These are phyloP conservation scores for Colletotrichum liaoningense DNA, from an alignment of 2,329 filamentous ascomycete genomes.

Conservation along the genomic window DNA sequence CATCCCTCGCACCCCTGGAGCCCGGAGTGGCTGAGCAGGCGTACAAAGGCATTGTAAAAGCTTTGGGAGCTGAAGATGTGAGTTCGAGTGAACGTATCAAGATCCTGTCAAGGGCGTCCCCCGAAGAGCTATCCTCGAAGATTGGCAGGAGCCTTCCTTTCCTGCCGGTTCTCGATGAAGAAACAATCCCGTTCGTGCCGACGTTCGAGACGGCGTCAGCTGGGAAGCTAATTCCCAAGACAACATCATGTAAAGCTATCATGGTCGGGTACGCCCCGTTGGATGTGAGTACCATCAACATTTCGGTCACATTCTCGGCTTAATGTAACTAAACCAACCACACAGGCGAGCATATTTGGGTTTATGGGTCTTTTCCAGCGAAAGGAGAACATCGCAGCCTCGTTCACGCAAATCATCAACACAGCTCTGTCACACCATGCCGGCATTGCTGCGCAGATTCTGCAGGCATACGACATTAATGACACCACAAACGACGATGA, in stretches of 20 bases:
- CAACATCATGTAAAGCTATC: not conserved
- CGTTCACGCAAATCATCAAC: not conserved
- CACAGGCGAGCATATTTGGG: slow-evolving; percentile 3
- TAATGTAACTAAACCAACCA: not conserved
- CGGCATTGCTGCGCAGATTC: not conserved
- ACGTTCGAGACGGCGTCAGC: not conserved
- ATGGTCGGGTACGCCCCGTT: slow-evolving; percentile 1
- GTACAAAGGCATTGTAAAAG: not conserved
- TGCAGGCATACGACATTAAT: not conserved
- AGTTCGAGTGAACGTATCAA: not conserved
- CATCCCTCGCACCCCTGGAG: not conserved
- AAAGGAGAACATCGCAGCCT: not conserved
- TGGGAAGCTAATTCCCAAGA: not conserved
- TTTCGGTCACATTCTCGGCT: not conserved
- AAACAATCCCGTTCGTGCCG: not conserved
- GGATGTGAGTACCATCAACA: not conserved
- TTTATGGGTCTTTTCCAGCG: not conserved
- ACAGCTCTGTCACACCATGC: not conserved
- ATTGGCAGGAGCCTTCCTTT: slow-evolving; percentile 1
- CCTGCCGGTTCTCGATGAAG: slow-evolving; percentile 7
- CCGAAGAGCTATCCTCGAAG: not conserved
- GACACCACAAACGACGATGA: slow-evolving; percentile 1
- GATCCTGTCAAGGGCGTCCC: not conserved
- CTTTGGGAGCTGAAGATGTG: not conserved
- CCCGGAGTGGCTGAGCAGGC: not conserved